Evolutionary conservation across 2,329 filamentous ascomycete genomes (phyloP).

Genomic region (Sordariomycetes sp.): DNA sequence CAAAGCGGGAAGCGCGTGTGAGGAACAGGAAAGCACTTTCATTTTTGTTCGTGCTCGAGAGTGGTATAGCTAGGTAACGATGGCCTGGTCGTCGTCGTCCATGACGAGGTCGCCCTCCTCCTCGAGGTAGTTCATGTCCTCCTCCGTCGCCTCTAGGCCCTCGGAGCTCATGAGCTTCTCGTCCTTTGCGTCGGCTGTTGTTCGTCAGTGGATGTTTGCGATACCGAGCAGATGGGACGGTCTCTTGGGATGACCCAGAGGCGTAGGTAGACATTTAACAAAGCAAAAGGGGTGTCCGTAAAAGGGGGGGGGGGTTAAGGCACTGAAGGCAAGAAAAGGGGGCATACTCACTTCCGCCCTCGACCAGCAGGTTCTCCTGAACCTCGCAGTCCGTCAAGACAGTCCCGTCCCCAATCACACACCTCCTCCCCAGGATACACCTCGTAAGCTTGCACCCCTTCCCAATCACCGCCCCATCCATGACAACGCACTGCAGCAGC

Average conservation of each 20-base stretch:
- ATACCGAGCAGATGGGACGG: background rate
- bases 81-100: constrained; percentile 2
- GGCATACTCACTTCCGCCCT: constrained; percentile 52
- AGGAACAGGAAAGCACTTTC: background rate
- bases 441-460: constrained; percentile 75
- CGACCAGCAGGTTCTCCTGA: constrained; percentile 77
- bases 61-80: background rate
- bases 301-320: too few relatives aligned
- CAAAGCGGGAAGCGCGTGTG: background rate
- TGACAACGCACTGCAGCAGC: constrained; percentile 74
- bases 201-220: background rate
- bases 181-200: constrained; percentile 50
- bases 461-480: constrained; percentile 82
- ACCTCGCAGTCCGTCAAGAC: constrained; percentile 85
- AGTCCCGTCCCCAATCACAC: constrained; percentile 69
- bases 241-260: background rate
- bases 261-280: background rate
- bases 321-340: background rate
- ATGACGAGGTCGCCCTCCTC: constrained; percentile 20
- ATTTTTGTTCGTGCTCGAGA: background rate
- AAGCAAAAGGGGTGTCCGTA: background rate
- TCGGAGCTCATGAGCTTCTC: constrained; percentile 56
- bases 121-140: constrained; percentile 42
- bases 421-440: constrained; percentile 72
- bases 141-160: constrained; percentile 49